Base-by-base conservation (phyloP, 768 basidiomycete genomes). In the Xerocomellus dryophilus region DNA sequence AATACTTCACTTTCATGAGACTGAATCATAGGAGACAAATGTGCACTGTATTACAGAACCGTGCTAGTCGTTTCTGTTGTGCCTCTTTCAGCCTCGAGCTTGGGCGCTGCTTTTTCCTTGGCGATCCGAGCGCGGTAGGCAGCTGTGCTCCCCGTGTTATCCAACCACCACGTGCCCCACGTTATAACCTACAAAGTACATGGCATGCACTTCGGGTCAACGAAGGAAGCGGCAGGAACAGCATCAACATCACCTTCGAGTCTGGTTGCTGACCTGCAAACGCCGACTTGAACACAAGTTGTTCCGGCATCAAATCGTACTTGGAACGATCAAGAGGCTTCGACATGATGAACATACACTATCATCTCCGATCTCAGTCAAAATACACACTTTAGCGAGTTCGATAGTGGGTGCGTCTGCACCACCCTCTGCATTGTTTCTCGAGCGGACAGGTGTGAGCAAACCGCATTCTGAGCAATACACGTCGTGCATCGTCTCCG, bases 261-360 rank as follows among this genome's bases (percentile, higher is more conserved):
- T 10, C 9, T 38, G 8, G n/a, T 10, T 38, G 38, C 38, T 35
- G 34, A 35, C 34, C 34, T 18, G 38, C 38, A 4, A 38, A 38
- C 38, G 17, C 38, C 6, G 34, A 17, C n/a, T 38, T 38, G 38
- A n/a, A 18, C 38, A 27, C n/a, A n/a, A 29, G 0, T 14, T 27
- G 27, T 29, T 29, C 27, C 18, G 43, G 27, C 27, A 34, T 51
- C 20, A 60, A 29, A 43, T 60, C 53, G 5, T 55, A 60, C 38
- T 51, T 60, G 38, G 53, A 55, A 11, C 59, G 59, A 38, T 60
- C 58, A 12, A 60, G 52, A 32, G 52, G 50, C 59, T 60, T 23
- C 21, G 12, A 18, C 23, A 11, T n/a, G 2, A 25, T 43, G 6
- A 25, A 43, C 6, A 43, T 43, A 17, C 17, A 43, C 10, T 4